A percentile compares a stretch with the other conserved stretches of the same genome.
phyloP scores from a whole-genome alignment of 2,329 filamentous ascomycete genomes.

The Bipolaris zeicola region DNA sequence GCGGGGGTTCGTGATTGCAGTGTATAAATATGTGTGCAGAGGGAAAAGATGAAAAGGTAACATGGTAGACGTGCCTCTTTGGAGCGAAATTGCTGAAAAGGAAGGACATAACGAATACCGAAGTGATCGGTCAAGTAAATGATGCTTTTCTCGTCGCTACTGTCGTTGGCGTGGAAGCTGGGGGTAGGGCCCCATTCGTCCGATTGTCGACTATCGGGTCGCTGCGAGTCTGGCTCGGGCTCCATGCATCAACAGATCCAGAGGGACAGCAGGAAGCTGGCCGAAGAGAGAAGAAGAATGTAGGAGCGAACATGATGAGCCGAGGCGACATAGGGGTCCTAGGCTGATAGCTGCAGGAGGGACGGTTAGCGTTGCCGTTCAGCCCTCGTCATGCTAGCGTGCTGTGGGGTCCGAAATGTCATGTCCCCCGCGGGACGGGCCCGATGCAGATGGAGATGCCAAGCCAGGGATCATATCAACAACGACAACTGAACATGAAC shows the following conservation, averaged over 20 bases:
- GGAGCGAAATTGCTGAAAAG: background rate
- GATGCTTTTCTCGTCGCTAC: background rate
- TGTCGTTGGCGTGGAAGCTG: background rate
- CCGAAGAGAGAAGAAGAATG: background rate
- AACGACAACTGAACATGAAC: background rate
- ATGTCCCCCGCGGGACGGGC: too few relatives aligned
- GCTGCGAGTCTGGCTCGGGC: background rate
- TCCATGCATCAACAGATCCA: background rate
- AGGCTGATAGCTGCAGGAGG: background rate
- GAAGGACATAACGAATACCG: background rate
- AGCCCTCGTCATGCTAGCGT: background rate
- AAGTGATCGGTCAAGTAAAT: background rate
- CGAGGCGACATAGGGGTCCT: background rate
- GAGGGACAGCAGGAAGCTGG: background rate
- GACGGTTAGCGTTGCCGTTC: background rate
- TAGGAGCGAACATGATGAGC: background rate
- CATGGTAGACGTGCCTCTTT: background rate
- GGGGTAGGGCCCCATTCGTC: background rate
- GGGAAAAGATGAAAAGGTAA: background rate
- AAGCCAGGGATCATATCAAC: background rate
- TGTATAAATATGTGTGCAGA: too few relatives aligned
- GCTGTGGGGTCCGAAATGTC: background rate
- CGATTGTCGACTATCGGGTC: background rate
- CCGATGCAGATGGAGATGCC: background rate
- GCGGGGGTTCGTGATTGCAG: background rate